A percentile compares a stretch with the other conserved stretches of the same genome.
These are phyloP conservation scores for Goniomonas avonlea DNA, from an alignment of 78 protist genomes.

Conservation along the genomic window DNA sequence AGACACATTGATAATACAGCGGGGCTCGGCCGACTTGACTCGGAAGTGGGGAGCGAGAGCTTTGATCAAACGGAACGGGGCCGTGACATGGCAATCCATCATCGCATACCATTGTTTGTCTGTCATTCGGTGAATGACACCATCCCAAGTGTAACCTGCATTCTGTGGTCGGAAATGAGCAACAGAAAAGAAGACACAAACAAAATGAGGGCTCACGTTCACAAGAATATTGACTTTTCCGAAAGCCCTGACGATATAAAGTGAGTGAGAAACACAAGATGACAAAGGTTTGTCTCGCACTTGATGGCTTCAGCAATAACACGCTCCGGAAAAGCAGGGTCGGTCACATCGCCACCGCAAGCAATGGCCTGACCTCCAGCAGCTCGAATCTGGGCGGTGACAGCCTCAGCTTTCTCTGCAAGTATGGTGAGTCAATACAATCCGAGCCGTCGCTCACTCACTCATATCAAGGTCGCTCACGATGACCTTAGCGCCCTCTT, in stretches of 20 bases:
- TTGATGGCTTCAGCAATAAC: background rate
- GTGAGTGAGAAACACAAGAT: too few relatives aligned
- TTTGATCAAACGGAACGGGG: too few relatives aligned
- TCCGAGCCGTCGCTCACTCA: background rate
- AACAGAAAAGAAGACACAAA: too few relatives aligned
- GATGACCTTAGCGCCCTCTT: background rate
- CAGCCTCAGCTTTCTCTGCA: background rate
- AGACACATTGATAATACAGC: constrained; percentile 9
- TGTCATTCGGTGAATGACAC: background rate
- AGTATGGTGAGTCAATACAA: too few relatives aligned
- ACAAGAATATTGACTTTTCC: background rate
- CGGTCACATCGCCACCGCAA: background rate
- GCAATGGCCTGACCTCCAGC: background rate
- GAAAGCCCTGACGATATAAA: too few relatives aligned
- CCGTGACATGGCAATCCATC: background rate
- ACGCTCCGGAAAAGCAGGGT: background rate
- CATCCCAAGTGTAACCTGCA: background rate
- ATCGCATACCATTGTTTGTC: background rate
- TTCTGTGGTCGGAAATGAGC: too few relatives aligned
- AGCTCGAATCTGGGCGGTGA: background rate
- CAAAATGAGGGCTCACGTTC: too few relatives aligned
- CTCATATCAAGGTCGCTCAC: background rate
- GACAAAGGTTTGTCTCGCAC: too few relatives aligned
- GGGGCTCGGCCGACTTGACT: too few relatives aligned
- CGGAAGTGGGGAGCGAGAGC: too few relatives aligned